These are phyloP conservation scores for Penicillium sp. DNA, from an alignment of 2,329 filamentous ascomycete genomes.

Conservation along the genomic window DNA sequence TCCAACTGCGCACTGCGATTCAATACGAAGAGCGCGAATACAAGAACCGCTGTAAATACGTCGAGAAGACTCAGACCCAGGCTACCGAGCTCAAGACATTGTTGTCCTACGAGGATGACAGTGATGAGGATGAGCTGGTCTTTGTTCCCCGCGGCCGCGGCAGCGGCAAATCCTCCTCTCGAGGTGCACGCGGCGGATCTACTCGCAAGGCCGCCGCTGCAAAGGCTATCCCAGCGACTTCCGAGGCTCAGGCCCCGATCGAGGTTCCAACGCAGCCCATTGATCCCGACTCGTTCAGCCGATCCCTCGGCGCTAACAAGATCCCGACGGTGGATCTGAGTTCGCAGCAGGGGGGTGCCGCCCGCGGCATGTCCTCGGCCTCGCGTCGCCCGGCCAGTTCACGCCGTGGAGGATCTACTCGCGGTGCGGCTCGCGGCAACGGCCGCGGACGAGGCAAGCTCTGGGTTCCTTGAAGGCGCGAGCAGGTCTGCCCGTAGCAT, in stretches of 20 bases:
- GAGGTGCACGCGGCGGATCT: conserved; percentile 26
- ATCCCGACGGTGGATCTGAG: conserved; percentile 29
- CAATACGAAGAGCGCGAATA: conserved; percentile 46
- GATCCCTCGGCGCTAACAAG: conserved; percentile 34
- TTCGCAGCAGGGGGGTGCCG: conserved; percentile 31
- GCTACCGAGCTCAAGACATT: conserved; percentile 40
- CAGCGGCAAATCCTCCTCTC: conserved; percentile 8
- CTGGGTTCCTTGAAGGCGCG: conserved; percentile 42
- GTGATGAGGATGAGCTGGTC: conserved; percentile 47
- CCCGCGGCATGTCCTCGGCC: conserved; percentile 33
- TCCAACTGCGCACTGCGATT: conserved; percentile 46
- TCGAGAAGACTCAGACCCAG: conserved; percentile 40
- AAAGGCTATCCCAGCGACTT: conserved; percentile 13
- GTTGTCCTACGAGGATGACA: conserved; percentile 47
- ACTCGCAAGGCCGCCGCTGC: conserved; percentile 29
- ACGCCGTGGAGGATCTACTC: conserved; percentile 34
- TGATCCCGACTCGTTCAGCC: conserved; percentile 48
- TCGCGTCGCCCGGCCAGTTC: conserved; percentile 31
- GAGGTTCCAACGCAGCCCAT: conserved; percentile 47
- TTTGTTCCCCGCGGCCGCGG: conserved; percentile 40
- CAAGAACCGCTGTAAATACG: conserved; percentile 44
- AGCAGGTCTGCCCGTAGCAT: conserved; percentile 17
- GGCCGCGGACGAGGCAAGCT: conserved; percentile 42
- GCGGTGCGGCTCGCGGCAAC: conserved; percentile 34
- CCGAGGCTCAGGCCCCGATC: conserved; percentile 27